A percentile compares a stretch with the other conserved stretches of the same genome.
phyloP scores from a whole-genome alignment of 1,284 basidiomycete genomes.

The Puccinia polysora region DNA sequence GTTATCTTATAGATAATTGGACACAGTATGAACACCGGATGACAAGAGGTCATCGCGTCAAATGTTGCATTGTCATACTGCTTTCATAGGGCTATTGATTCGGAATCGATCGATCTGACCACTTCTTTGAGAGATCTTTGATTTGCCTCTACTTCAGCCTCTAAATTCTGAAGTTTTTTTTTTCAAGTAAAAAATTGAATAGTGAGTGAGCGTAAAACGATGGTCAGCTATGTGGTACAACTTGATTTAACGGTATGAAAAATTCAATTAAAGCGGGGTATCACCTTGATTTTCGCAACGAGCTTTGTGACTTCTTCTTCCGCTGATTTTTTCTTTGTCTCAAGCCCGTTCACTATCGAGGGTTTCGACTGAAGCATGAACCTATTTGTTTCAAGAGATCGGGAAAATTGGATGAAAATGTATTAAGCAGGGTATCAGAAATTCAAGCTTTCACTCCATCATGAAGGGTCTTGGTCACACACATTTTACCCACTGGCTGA shows the following conservation, averaged over 20 bases:
- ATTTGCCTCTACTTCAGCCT: slow-evolving; percentile 9
- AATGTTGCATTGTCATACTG: no score
- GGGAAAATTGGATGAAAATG: no score
- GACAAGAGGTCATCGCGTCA: no score
- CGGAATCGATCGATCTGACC: not conserved
- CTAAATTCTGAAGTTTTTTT: slow-evolving; percentile 3
- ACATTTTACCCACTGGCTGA: slow-evolving; percentile 11
- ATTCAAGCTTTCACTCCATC: no score
- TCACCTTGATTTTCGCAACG: not conserved
- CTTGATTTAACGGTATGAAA: not conserved
- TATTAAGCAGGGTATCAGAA: not conserved
- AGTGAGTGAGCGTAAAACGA: not conserved
- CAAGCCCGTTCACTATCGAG: not conserved
- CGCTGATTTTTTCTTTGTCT: not conserved
- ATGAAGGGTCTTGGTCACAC: not conserved
- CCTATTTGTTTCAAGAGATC: no score
- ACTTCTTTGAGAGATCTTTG: slow-evolving; percentile 4
- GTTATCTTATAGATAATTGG: no score
- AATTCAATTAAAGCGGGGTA: no score
- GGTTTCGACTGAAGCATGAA: not conserved
- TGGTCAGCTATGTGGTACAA: not conserved
- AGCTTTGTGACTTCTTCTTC: not conserved
- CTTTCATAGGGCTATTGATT: no score
- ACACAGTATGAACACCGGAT: no score
- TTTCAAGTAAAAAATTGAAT: not conserved